phyloP scores from a whole-genome alignment of 176 grass and related monocot species.

The Ampelocalamus luodianensis region DNA sequence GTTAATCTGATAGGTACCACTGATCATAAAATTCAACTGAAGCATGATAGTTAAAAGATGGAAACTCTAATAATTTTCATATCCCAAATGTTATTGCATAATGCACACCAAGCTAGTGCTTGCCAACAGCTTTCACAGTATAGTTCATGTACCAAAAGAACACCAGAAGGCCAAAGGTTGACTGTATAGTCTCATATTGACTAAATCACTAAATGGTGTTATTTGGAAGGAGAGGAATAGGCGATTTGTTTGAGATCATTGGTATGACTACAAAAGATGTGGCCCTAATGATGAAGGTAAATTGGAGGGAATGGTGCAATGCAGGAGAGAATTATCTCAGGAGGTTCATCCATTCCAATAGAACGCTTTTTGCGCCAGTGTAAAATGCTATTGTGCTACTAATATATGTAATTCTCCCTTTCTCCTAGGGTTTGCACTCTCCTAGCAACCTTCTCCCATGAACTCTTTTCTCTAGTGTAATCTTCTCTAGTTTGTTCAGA shows the following conservation, averaged over 20 bases:
- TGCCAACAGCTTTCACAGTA: background rate
- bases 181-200: background rate
- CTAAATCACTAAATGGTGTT: background rate
- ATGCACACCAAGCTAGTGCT: background rate
- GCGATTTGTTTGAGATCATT: background rate
- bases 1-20: slow-evolving; percentile 9
- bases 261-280: background rate
- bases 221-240: background rate
- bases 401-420: background rate
- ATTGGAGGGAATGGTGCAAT: background rate
- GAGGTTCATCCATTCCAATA: background rate
- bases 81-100: slow-evolving; percentile 5
- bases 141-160: background rate
- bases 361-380: background rate
- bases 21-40: slow-evolving; percentile 3
- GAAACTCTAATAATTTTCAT: background rate
- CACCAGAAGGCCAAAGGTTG: background rate
- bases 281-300: background rate
- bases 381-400: background rate
- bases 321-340: background rate
- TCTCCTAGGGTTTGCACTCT: background rate
- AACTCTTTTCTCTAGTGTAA: background rate
- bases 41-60: background rate
- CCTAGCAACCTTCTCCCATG: background rate
- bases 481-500: background rate